These are phyloP conservation scores for Phytophthora multivora DNA, from an alignment of 352 stramenopile genomes.

Conservation along the genomic window DNA sequence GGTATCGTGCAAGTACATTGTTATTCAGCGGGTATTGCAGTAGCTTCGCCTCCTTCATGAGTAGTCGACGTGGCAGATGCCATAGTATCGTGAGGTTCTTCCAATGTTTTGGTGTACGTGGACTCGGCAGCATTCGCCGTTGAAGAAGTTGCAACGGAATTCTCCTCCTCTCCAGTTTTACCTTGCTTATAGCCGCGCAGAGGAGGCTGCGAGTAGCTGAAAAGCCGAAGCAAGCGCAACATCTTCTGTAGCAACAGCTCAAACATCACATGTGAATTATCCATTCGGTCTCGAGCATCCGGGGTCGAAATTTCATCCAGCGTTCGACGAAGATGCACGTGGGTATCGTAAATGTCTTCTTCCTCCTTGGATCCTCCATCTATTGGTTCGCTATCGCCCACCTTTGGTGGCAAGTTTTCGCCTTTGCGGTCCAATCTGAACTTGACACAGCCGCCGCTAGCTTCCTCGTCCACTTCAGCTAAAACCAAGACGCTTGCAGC, in stretches of 20 bases:
- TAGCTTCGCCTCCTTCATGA: constrained; percentile 20
- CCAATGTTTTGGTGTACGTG: constrained; percentile 17
- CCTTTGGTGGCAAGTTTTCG: not conserved
- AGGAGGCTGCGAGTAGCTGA: constrained; percentile 71
- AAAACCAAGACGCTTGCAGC: constrained; percentile 62
- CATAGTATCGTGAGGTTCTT: constrained; percentile 16
- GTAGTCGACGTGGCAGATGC: not conserved
- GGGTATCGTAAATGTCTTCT: constrained; percentile 64
- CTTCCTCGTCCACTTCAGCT: constrained; percentile 71
- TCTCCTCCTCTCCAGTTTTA: constrained; percentile 4
- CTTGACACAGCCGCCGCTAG: constrained; percentile 63
- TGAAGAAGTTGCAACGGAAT: not conserved
- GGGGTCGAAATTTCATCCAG: constrained; percentile 70
- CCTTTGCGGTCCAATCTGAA: constrained; percentile 65
- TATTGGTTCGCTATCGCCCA: constrained; percentile 12
- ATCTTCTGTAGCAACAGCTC: constrained; percentile 78
- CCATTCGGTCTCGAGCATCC: constrained; percentile 73
- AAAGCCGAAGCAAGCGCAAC: constrained; percentile 66
- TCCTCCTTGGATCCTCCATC: constrained; percentile 14
- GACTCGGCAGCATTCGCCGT: constrained; percentile 10
- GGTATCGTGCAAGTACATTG: not conserved
- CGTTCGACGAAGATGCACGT: constrained; percentile 68
- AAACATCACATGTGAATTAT: constrained; percentile 83
- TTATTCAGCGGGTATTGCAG: constrained; percentile 4
- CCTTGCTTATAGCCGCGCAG: constrained; percentile 8